A percentile compares a stretch with the other conserved stretches of the same genome.
These are phyloP conservation scores for Candida oleophila DNA, from an alignment of 805 yeast genomes.

Conservation along the genomic window DNA sequence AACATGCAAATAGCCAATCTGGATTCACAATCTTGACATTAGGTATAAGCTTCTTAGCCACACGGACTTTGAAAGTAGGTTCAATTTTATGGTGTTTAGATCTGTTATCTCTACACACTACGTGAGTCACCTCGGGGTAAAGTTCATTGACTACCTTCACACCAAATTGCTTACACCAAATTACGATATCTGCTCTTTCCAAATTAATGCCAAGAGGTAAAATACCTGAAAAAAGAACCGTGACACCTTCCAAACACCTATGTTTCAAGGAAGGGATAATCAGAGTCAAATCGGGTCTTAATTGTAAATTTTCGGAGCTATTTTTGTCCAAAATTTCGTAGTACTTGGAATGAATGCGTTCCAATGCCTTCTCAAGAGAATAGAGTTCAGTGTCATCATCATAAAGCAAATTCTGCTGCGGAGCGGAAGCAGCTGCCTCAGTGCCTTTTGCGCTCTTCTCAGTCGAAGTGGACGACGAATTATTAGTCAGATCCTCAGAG, in stretches of 20 bases:
- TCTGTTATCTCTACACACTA: constrained; percentile 75
- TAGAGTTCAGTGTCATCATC: constrained; percentile 82
- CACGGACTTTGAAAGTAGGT: constrained; percentile 75
- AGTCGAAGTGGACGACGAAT: constrained; percentile 13
- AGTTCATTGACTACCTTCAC: constrained; percentile 77
- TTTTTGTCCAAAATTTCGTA: constrained; percentile 47
- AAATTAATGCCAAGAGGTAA: constrained; percentile 78
- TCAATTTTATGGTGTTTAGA: constrained; percentile 27
- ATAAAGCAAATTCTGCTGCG: constrained; percentile 52
- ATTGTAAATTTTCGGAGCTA: constrained; percentile 7
- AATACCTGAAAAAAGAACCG: constrained; percentile 83
- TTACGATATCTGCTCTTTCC: constrained; percentile 79
- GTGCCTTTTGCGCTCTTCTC: constrained; percentile 24
- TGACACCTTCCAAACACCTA: constrained; percentile 63
- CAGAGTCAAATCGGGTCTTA: constrained; percentile 60
- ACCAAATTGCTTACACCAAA: constrained; percentile 92
- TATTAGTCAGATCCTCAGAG: constrained; percentile 20
- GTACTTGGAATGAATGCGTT: constrained; percentile 64
- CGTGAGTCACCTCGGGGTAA: constrained; percentile 76
- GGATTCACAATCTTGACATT: constrained; percentile 78
- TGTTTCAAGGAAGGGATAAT: constrained; percentile 75
- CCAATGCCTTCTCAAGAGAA: constrained; percentile 60
- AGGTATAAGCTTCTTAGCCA: constrained; percentile 65
- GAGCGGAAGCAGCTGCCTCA: not conserved
- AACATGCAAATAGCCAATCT: constrained; percentile 88